Conservation (phyloP, 192 early-diverging fungal species). For the Paraglomus occultum region DNA sequence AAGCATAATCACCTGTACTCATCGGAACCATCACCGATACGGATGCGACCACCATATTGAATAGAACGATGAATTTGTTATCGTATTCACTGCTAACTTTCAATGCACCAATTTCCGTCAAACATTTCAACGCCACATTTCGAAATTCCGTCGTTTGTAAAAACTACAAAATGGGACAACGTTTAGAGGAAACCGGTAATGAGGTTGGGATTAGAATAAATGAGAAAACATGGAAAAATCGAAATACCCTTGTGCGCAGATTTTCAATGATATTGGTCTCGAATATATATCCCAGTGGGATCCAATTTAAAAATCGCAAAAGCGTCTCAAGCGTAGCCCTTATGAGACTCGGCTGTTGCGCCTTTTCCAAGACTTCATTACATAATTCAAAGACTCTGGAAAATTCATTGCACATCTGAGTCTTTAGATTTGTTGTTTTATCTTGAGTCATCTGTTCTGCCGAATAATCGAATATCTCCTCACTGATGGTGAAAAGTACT, state of each 20-base stretch:
- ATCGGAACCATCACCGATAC: conserved; percentile 70
- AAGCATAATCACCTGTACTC: conserved; percentile 49
- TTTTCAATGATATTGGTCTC: conserved; percentile 89
- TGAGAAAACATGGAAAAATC: conserved; percentile 6
- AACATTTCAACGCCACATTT: conserved; percentile 92
- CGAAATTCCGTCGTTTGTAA: conserved; percentile 83
- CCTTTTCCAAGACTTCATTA: conserved; percentile 90
- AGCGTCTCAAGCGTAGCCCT: conserved; percentile 91
- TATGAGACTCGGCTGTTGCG: conserved; percentile 86
- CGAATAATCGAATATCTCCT: conserved; percentile 99
- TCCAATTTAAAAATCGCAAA: conserved; percentile 96
- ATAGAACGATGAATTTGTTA: conserved; percentile 85
- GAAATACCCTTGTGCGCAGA: conserved; percentile 71
- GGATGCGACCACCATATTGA: conserved; percentile 73
- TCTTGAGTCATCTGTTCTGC: conserved; percentile 98
- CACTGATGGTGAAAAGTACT: conserved; percentile 55
- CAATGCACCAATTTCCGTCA: conserved; percentile 95
- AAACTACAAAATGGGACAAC: conserved; percentile 55
- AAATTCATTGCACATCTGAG: conserved; percentile 94
- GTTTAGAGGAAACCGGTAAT: conserved; percentile 6
- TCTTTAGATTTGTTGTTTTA: conserved; percentile 92
- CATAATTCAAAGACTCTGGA: conserved; percentile 94
- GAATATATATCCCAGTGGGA: conserved; percentile 97
- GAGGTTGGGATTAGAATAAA: not conserved
- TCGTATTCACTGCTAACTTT: conserved; percentile 77